Evolutionary conservation across 2,329 filamentous ascomycete genomes (phyloP), one percentile per base, ranked within the genome.

Genomic region (Thelonectria discophora): DNA sequence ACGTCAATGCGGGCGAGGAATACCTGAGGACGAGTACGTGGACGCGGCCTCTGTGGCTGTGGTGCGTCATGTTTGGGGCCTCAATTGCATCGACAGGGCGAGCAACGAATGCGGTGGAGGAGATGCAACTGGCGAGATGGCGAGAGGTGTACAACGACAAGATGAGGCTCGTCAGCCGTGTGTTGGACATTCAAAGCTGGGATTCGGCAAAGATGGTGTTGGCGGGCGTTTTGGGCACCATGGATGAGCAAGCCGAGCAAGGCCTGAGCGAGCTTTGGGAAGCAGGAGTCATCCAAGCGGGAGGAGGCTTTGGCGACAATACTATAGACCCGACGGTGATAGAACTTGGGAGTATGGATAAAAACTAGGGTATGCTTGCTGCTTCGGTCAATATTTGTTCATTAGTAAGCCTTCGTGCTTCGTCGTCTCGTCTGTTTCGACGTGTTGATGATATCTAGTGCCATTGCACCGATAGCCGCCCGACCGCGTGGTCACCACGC

Each of bases 1-100:
- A 82, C 57, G 77, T 81, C 40, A 77, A 75, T 51, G 72, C 75
- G 30, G 79, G 77, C 10, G 78, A 81, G 64, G 68, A 68, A 27
- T 72, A 74, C 42, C 78, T 81, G 70, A 72, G 75, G 52, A 73
- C 74, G 55, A 80, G 77, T n/a, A 71, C 73, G 17, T 81, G 80
- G 71, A 79, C 75, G 57, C 76, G 75, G 59, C 75, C 77, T 51
- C 69, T 81, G 30, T 82, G 80, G 79, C 76, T 82, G 34, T 82
- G 80, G 78, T 79, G 78, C 20, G 77, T 80, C 46, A 75, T 81
- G 71, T 80, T 82, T 59, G 79, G 79, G 43, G 79, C 79, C 10
- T 79, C 78, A 37, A 76, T 77, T 46, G 78, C 78, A 43, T 73
- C 72, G 52, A 72, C 77, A n/a, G 78, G 76, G 13, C 74, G 74